phyloP scores from a whole-genome alignment of 1,139 yeast species.

The Blastobotrys raffinosifermentans region DNA sequence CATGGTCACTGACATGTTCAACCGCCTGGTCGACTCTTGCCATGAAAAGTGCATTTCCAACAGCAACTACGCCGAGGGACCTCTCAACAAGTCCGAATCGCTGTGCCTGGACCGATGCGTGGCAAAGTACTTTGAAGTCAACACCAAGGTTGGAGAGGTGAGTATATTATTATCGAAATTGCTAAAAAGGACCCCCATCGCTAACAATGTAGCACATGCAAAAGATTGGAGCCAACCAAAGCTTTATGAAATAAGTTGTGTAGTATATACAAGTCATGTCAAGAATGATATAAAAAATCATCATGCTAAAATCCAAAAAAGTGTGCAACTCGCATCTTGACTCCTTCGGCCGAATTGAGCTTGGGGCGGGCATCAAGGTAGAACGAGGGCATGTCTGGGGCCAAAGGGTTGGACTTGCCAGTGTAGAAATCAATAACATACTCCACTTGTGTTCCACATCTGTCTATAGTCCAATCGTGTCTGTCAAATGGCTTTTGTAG shows the following conservation, averaged over 20 bases:
- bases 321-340: conserved; percentile 56
- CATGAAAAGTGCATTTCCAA: conserved; percentile 74
- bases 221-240: conserved; percentile 27
- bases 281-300: background rate
- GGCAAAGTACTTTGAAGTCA: conserved; percentile 91
- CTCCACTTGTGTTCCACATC: conserved; percentile 79
- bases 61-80: conserved; percentile 66
- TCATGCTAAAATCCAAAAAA: conserved; percentile 47
- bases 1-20: conserved; percentile 97
- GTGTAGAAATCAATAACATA: conserved; percentile 91
- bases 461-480: conserved; percentile 90
- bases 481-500: conserved; percentile 83
- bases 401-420: conserved; percentile 47
- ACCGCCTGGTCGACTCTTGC: conserved; percentile 76
- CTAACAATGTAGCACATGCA: conserved; percentile 27
- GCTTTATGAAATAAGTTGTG: conserved; percentile 21
- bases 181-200: background rate
- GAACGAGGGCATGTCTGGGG: conserved; percentile 52
- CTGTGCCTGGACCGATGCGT: conserved; percentile 97
- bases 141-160: conserved; percentile 87
- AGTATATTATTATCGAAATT: conserved; percentile 12
- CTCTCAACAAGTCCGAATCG: conserved; percentile 76
- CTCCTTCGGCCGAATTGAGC: conserved; percentile 72
- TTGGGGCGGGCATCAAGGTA: conserved; percentile 90
- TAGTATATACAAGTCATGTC: conserved; percentile 9